Percentiles rank a stretch among this genome's conserved stretches.
phyloP scores from a whole-genome alignment of 2,329 filamentous ascomycete genomes.

The Fusarium sp. region DNA sequence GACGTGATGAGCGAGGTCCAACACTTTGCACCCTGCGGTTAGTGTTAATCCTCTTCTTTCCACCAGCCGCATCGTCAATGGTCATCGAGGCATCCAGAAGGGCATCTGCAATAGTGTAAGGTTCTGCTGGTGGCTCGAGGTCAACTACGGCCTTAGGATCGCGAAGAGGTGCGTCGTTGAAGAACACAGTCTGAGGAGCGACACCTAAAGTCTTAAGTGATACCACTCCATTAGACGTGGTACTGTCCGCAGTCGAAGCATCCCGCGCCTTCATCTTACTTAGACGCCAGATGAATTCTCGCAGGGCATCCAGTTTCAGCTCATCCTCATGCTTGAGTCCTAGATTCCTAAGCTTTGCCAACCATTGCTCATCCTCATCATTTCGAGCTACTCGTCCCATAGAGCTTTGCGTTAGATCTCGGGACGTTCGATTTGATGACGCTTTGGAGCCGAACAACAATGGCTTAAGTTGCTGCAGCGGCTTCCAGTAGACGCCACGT shows the following conservation, averaged over 20 bases:
- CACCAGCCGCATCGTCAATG: slow-evolving; percentile 76
- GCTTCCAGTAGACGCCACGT: slow-evolving; percentile 88
- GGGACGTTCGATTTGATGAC: slow-evolving; percentile 66
- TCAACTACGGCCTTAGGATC: slow-evolving; percentile 53
- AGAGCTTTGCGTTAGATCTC: slow-evolving; percentile 67
- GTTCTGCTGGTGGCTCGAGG: slow-evolving; percentile 54
- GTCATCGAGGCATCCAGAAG: slow-evolving; percentile 91
- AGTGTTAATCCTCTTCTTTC: slow-evolving; percentile 64
- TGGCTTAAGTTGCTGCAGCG: slow-evolving; percentile 74
- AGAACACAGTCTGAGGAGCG: slow-evolving; percentile 89
- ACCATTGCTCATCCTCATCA: slow-evolving; percentile 94
- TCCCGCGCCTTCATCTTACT: slow-evolving; percentile 77
- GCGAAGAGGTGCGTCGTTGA: slow-evolving; percentile 78
- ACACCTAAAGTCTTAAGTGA: slow-evolving; percentile 80
- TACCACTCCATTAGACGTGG: slow-evolving; percentile 64
- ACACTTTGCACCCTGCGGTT: slow-evolving; percentile 61
- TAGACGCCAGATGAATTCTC: slow-evolving; percentile 92
- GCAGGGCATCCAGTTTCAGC: slow-evolving; percentile 84
- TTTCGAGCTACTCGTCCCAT: slow-evolving; percentile 78
- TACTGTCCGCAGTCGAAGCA: slow-evolving; percentile 52
- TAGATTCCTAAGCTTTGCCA: slow-evolving; percentile 85
- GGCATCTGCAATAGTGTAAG: slow-evolving; percentile 89
- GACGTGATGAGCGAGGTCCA: slow-evolving; percentile 50
- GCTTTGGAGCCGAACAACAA: slow-evolving; percentile 72
- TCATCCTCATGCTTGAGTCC: slow-evolving; percentile 88